Base-by-base conservation (phyloP, 2,329 filamentous ascomycete genomes). In the Pseudopithomyces chartarum region DNA sequence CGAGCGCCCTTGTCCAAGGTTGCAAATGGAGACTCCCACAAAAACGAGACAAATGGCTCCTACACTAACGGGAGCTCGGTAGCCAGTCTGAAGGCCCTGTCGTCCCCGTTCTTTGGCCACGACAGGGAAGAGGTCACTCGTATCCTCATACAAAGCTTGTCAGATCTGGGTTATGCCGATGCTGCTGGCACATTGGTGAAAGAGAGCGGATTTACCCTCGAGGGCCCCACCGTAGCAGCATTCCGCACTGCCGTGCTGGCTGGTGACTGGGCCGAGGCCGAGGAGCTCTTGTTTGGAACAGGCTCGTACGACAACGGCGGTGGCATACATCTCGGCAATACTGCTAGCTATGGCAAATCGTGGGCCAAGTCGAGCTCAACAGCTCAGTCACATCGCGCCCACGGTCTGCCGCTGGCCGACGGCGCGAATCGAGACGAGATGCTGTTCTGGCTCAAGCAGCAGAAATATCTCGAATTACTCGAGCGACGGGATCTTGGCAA, bases 381-480 rank as follows among this genome's bases (percentile, higher is more conserved):
- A 38, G 60, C 69, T 7, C 61, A 59, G 34, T 62, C 64, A 42
- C 75, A 85, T 62, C 67, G 70, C 59, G 63, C 66, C 1, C 63
- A 68, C 40, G 91, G 89, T 1, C 79, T 99, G 53, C 85, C 91
- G 15, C 82, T 98, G 52, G 86, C 89, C 15, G 85, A 90, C 42
- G 88, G 86, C 22, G 89, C 91, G 6, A 89, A 97, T 67, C 84
- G 84, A 55, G 87, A 89, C 63, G 82, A 89, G 51, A 94, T 99
- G 90, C 84, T 89, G 45, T 97, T 98, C 74, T 88, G 88, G 81
- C 81, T 99, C 67, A 85, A 94, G 61, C 90, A 96, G 72, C 95
- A 99, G 73, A 98, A 98, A 75, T 99, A 94, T 68, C 81, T 99
- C 29, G 95, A 99, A 78, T 80, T 97, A 8, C 79, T 99, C 42